phyloP scores from a whole-genome alignment of 2,329 filamentous ascomycete species.

The Talaromyces sp. region DNA sequence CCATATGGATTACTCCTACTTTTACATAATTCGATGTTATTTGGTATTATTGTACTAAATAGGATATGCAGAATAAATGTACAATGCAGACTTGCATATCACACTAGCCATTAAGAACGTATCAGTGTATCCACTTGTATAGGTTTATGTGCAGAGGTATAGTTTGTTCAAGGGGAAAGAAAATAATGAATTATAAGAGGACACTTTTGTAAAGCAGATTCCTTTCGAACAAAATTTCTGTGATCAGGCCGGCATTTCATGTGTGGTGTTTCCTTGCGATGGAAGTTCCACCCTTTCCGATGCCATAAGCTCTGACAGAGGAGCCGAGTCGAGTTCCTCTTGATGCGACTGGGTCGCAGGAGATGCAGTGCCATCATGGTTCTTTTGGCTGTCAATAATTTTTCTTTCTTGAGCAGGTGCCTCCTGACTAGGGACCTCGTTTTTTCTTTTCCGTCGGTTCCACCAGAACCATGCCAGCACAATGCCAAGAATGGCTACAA shows the following conservation, averaged over 20 bases:
- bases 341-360: background rate
- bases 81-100: background rate
- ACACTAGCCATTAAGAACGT: background rate
- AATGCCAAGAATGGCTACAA: background rate
- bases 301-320: background rate
- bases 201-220: too few relatives aligned
- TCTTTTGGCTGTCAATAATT: background rate
- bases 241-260: background rate
- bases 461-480: constrained; percentile 2
- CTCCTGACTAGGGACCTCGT: background rate
- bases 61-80: background rate
- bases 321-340: background rate
- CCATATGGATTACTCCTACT: too few relatives aligned
- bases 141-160: too few relatives aligned
- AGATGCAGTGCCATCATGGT: background rate
- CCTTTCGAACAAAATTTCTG: too few relatives aligned
- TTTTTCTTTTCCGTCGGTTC: background rate
- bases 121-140: background rate
- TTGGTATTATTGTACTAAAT: background rate
- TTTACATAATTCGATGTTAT: too few relatives aligned
- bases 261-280: background rate
- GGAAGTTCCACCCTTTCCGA: background rate
- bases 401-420: background rate
- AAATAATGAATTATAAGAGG: too few relatives aligned
- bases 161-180: too few relatives aligned